Evolutionary conservation across 441 rosid species (phyloP), one percentile per base, ranked within the genome.

Genomic region (Erysimum cheiri): DNA sequence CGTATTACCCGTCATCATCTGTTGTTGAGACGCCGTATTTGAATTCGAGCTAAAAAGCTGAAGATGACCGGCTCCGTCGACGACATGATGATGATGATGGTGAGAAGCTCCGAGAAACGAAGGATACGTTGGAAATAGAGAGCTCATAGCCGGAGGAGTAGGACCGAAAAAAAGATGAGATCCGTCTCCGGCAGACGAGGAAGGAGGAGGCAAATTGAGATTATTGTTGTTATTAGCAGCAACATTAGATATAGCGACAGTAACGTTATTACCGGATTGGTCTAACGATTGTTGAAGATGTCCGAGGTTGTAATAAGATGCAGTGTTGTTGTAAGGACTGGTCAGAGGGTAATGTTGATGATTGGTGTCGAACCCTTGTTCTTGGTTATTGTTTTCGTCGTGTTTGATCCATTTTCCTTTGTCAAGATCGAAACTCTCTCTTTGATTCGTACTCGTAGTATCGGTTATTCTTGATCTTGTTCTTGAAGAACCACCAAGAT

Each of bases 321-420:
- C 83, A 48, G 83, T 48, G 74, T 73, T 75, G 80, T 74, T 61
- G 83, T 71, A 76, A 13, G 91, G 87, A 69, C 85, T 87, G 36
- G 64, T 49, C 8, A 70, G 13, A 17, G 71, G 46, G 54, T 64
- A 70, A 35, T 76, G 87, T 84, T 64, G 78, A 63, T 69, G 75
- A 19, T 4, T 68, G 19, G 22, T n/a, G 37, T 64, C 56, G 26
- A 67, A 60, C 59, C 50, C 79, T 12, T 82, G 81, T 50, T 76
- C 84, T 53, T 73, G 78, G 56, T 77, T 71, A 72, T 64, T 74
- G 13, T 78, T 76, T 32, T 63, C 72, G 19, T 67, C 75, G 29
- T 81, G 72, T 33, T 77, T 85, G 54, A 89, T 73, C 85, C 88
- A 85, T 69, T 91, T 91, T 5, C 96, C 96, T 81, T 88, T 91